Evolutionary conservation across 1,284 basidiomycete species (phyloP).

Genomic region (Apiotrichum akiyoshidainum): DNA sequence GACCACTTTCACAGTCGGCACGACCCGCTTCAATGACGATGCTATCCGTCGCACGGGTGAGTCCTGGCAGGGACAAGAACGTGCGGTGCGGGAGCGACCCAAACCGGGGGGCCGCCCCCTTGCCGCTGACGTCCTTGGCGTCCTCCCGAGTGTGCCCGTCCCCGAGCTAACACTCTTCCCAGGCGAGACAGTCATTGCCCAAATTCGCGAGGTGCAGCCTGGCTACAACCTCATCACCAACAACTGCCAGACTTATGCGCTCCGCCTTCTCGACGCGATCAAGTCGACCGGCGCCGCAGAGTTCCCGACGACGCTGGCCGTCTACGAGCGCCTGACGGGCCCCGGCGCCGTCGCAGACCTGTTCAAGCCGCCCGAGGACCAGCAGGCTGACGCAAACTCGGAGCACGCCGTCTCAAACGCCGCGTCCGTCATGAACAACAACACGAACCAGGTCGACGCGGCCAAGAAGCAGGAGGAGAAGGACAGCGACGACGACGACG

Average conservation of each 20-base stretch:
- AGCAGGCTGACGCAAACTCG: too few relatives aligned
- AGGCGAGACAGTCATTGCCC: slow-evolving; percentile 14
- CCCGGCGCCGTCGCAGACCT: slow-evolving; percentile 16
- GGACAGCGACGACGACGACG: too few relatives aligned
- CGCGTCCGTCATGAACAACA: too few relatives aligned
- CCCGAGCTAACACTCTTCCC: slow-evolving; percentile 1
- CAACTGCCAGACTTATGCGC: slow-evolving; percentile 24
- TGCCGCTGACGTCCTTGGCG: too few relatives aligned
- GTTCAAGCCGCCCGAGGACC: slow-evolving; percentile 3
- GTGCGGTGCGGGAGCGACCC: too few relatives aligned
- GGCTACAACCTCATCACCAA: slow-evolving; percentile 22
- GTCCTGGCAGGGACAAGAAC: background rate
- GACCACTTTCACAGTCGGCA: slow-evolving; percentile 13
- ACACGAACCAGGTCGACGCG: too few relatives aligned
- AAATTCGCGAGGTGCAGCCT: slow-evolving; percentile 7
- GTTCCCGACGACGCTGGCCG: slow-evolving; percentile 17
- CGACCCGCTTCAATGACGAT: slow-evolving; percentile 22
- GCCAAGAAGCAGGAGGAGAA: too few relatives aligned
- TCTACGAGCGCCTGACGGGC: slow-evolving; percentile 12
- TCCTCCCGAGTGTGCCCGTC: too few relatives aligned
- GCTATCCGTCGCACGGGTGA: slow-evolving; percentile 15
- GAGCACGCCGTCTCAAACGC: too few relatives aligned
- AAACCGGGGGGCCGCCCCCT: too few relatives aligned
- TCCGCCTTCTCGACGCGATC: slow-evolving; percentile 19
- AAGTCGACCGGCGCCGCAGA: slow-evolving; percentile 10